Base-by-base conservation (phyloP, 2,329 filamentous ascomycete genomes). In the Cladophialophora bantiana region DNA sequence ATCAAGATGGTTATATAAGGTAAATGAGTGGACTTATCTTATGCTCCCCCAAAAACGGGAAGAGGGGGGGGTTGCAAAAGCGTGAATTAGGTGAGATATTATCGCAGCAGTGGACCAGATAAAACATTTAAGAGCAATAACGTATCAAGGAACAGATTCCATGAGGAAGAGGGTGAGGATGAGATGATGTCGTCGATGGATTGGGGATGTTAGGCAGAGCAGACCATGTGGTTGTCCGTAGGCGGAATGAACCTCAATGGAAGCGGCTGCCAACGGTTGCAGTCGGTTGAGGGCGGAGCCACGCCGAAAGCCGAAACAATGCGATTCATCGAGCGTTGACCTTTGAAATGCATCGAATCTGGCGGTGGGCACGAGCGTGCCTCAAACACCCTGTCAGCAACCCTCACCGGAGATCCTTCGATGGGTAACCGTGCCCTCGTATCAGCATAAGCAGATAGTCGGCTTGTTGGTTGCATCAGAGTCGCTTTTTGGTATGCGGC, bases 301-400 rank as follows among this genome's bases (percentile, higher is more conserved):
- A 59, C 50, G 57, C 57, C 57, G 57, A 34, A 18, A 13, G 38
- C 40, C 57, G 57, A n/a, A 50, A 59, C 42, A 31, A 59, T 32
- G 31, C 36, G 35, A 26, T 31, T 50, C 15, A 42, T 59, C n/a
- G 1, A 35, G 38, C 55, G 15, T 36, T 32, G 36, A 42, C 36
- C 15, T 26, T 34, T 48, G 13, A 6, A 45, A 40, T 32, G 36
- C 6, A n/a, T 10, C 35, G 56, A 42, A 38, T 40, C 38, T 45
- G 18, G 20, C 38, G 40, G 56, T 40, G 18, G 20, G 20, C 26
- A 42, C 56, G 38, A 42, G 13, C 36, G 55, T 58, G 55, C 26
- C 26, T 40, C 12, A 26, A n/a, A 26, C 18, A 50, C 9, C 45
- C 18, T 26, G 15, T 50, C 45, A 50, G 45, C 18, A 18, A 48